Conservation (phyloP, 208 protist genomes). For the Crithidia brevicula region DNA sequence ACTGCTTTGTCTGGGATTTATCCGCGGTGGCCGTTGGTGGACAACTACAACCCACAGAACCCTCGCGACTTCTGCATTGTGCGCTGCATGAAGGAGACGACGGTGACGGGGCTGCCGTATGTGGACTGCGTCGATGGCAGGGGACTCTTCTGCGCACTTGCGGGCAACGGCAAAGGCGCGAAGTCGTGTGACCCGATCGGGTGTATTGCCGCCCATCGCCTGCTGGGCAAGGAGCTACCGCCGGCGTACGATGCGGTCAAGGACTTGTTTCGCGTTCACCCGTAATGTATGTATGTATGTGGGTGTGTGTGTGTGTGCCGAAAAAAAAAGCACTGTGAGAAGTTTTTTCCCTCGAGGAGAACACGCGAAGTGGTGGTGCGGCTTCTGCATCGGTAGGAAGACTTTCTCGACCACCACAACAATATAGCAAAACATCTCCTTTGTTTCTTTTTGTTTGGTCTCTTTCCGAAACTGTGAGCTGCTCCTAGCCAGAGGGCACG, state of each 20-base stretch:
- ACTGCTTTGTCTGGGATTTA: conserved; percentile 2
- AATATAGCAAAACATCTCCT: too few relatives aligned
- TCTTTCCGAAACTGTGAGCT: too few relatives aligned
- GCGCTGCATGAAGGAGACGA: conserved; percentile 34
- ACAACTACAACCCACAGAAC: background rate
- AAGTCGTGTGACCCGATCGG: conserved; percentile 42
- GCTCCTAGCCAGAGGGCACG: too few relatives aligned
- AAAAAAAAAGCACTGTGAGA: background rate
- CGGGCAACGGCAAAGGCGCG: conserved; percentile 24
- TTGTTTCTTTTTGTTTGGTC: conserved; percentile 14
- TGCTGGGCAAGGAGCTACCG: conserved; percentile 27
- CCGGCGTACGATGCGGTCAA: background rate
- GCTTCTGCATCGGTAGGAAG: too few relatives aligned
- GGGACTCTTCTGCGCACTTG: conserved; percentile 26
- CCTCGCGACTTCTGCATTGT: conserved; percentile 15
- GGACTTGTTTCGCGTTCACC: conserved; percentile 6
- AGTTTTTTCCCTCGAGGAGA: too few relatives aligned
- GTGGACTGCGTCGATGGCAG: conserved; percentile 28
- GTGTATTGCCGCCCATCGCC: conserved; percentile 25
- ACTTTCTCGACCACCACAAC: too few relatives aligned
- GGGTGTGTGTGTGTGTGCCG: background rate
- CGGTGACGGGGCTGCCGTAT: conserved; percentile 6
- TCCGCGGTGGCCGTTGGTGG: conserved; percentile 23
- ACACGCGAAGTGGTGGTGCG: too few relatives aligned
- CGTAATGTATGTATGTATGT: background rate